Evolutionary conservation across 2,329 filamentous ascomycete genomes (phyloP).

Genomic region (Fusarium sp.): DNA sequence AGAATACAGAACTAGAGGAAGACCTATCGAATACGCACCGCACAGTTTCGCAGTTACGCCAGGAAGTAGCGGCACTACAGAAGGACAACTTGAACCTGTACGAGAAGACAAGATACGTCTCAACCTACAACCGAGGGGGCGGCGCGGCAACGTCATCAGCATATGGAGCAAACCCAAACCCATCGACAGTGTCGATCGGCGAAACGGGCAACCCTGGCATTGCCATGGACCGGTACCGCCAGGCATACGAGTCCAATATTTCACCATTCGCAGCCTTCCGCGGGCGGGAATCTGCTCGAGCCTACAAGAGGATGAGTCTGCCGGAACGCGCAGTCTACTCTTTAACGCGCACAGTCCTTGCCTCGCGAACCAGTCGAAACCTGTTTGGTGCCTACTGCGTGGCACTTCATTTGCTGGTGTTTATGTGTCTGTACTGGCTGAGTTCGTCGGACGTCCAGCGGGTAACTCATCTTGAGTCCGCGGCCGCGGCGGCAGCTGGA

Average conservation of each 20-base stretch:
- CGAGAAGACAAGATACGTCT: conserved; percentile 97
- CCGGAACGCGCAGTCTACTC: conserved; percentile 92
- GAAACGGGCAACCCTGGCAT: conserved; percentile 70
- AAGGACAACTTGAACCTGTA: conserved; percentile 97
- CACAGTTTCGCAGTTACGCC: conserved; percentile 85
- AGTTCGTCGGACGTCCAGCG: conserved; percentile 77
- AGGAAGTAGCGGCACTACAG: conserved; percentile 91
- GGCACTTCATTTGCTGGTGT: conserved; percentile 87
- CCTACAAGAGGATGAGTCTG: conserved; percentile 92
- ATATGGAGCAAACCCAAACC: conserved; percentile 79
- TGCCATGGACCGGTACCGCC: conserved; percentile 85
- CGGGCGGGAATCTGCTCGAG: conserved; percentile 90
- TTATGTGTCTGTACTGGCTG: conserved; percentile 87
- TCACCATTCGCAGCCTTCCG: conserved; percentile 96
- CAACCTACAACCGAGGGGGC: conserved; percentile 84
- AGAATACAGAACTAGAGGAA: conserved; percentile 89
- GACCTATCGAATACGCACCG: conserved; percentile 88
- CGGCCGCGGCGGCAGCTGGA: conserved; percentile 58
- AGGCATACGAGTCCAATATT: conserved; percentile 94
- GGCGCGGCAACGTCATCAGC: conserved; percentile 72
- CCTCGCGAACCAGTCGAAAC: conserved; percentile 90
- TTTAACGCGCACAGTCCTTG: conserved; percentile 89
- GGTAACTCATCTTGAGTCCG: conserved; percentile 67
- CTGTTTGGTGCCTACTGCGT: conserved; percentile 94
- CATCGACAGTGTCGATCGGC: conserved; percentile 74